Percentiles rank a stretch among this genome's conserved stretches.
These are phyloP conservation scores for Antarctomyces pellizariae DNA, from an alignment of 495 filamentous ascomycete genomes.

Conservation along the genomic window DNA sequence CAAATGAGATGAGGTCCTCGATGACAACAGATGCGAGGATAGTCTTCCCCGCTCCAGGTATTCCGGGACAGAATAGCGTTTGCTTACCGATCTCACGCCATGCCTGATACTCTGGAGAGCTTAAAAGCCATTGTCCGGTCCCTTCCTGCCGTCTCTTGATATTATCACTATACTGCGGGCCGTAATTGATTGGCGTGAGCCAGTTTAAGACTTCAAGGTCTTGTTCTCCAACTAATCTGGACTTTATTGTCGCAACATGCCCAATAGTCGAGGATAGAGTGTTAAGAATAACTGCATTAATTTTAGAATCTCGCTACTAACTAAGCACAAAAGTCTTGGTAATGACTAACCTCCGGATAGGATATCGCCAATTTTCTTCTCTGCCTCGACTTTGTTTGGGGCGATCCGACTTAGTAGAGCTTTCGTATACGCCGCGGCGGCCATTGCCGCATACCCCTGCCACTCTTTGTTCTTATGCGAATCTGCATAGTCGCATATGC, in stretches of 20 bases:
- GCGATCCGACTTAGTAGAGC: constrained; percentile 12
- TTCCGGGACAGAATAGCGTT: constrained; percentile 16
- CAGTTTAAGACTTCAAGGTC: constrained; percentile 10
- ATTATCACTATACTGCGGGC: constrained; percentile 15
- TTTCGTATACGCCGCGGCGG: constrained; percentile 13
- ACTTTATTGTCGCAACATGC: no score
- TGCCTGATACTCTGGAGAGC: constrained; percentile 13
- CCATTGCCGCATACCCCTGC: constrained; percentile 19
- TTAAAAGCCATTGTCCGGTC: constrained; percentile 19
- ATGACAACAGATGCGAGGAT: constrained; percentile 13
- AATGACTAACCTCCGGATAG: constrained; percentile 11
- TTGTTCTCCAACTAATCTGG: constrained; percentile 2
- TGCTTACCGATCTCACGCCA: constrained; percentile 13
- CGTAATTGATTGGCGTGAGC: constrained; percentile 11
- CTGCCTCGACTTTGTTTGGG: constrained; percentile 13
- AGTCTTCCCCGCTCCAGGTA: constrained; percentile 17
- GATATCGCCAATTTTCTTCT: constrained; percentile 15
- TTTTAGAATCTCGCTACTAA: no score
- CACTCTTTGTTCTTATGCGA: constrained; percentile 20
- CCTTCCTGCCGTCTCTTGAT: constrained; percentile 14
- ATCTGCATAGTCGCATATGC: constrained; percentile 20
- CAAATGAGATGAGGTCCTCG: constrained; percentile 12
- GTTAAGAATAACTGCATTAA: no score
- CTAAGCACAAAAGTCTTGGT: no score
- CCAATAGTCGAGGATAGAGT: no score